Base-by-base conservation (phyloP, 805 yeast species). In the Dipodascus albidus region DNA sequence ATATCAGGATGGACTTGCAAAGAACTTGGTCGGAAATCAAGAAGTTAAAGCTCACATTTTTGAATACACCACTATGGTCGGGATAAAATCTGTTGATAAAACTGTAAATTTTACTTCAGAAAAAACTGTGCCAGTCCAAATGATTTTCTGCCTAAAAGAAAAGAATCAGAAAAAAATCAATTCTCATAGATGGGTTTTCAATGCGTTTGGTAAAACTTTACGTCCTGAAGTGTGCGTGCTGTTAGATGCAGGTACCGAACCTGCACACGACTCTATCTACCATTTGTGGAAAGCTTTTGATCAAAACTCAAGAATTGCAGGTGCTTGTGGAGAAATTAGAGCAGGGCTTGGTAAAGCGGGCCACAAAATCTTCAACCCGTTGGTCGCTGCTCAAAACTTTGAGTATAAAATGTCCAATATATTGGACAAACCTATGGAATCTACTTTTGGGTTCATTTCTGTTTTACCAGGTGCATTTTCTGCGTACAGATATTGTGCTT, bases 401-500 rank as follows among this genome's bases (percentile, higher is more conserved):
- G 99, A 91, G 67, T 93, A 93, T 68, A 93, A 93, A 68, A 90
- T 89, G 74, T 88, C 96, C 3, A 93, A 91, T 66, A 87, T 91
- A 57, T 74, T 91, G 55, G 98, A 93, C 71, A 91, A 93, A 68
- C 97, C 99, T 0, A 85, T 89, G 76, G 99, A 91, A 67, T 84
- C 95, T 2, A 86, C 84, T 1, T 91, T 93, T 70, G 99, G 99
- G 0, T 91, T 88, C 65, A 90, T 91, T 60, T 79, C 95, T 0
- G 98, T 93, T 54, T 75, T 93, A 52, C 98, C 98, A 0, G 98
- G 98, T 62, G 98, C 98, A 0, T 90, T 93, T 62, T 86, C 96
- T 15, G 99, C 98, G 0, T 91, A 93, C 67, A 74, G 98, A 56
- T 90, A 82, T 62, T 78, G 74, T 38, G 98, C 97, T 0, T 73